These are phyloP conservation scores for Naumovozyma baii DNA, from an alignment of 805 yeast genomes.

Conservation along the genomic window DNA sequence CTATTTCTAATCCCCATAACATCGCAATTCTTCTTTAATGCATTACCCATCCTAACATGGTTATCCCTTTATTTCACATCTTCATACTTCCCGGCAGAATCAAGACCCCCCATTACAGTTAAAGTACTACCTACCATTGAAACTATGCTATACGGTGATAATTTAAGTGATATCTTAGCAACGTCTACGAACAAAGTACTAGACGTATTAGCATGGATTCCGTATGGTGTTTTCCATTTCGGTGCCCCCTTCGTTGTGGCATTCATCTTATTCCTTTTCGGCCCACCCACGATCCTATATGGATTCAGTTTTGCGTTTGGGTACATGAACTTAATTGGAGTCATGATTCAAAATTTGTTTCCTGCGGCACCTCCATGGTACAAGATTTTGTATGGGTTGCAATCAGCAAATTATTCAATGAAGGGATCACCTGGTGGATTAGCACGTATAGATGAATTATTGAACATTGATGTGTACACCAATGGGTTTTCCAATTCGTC, in stretches of 20 bases:
- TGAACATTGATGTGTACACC: slow-evolving; percentile 78
- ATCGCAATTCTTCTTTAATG: slow-evolving; percentile 74
- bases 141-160: slow-evolving; percentile 85
- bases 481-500: slow-evolving; percentile 78
- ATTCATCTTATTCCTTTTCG: slow-evolving; percentile 67
- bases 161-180: slow-evolving; percentile 74
- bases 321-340: slow-evolving; percentile 84
- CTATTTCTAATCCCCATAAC: slow-evolving; percentile 62
- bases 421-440: slow-evolving; percentile 93
- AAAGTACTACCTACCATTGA: slow-evolving; percentile 85
- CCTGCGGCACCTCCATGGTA: slow-evolving; percentile 99
- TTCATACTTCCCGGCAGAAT: slow-evolving; percentile 57
- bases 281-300: slow-evolving; percentile 79
- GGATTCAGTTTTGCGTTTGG: slow-evolving; percentile 91
- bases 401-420: slow-evolving; percentile 87
- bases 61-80: slow-evolving; percentile 71
- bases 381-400: slow-evolving; percentile 69
- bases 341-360: slow-evolving; percentile 66
- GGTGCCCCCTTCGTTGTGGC: slow-evolving; percentile 87
- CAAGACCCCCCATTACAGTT: slow-evolving; percentile 85
- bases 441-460: slow-evolving; percentile 68
- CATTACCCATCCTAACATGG: slow-evolving; percentile 81
- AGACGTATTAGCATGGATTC: slow-evolving; percentile 90
- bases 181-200: slow-evolving; percentile 52
- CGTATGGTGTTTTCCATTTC: slow-evolving; percentile 86